phyloP scores from a whole-genome alignment of 352 stramenopile genomes.

The Stephanocyclus meneghinianus region DNA sequence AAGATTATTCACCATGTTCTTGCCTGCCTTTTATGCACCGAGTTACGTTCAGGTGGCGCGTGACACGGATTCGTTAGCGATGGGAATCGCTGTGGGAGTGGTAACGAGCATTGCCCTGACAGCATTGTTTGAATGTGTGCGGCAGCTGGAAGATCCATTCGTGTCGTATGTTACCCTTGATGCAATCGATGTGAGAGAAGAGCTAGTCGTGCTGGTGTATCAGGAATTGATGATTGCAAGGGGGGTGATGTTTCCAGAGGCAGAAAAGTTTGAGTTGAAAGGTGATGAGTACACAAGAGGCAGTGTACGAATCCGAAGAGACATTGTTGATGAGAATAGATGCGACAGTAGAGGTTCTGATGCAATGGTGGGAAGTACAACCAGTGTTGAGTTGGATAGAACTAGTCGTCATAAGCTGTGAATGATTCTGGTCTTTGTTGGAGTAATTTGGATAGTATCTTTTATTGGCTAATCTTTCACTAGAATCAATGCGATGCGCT shows the following conservation, averaged over 20 bases:
- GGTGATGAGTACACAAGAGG: constrained; percentile 9
- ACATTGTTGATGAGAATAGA: background rate
- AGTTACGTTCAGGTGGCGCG: constrained; percentile 55
- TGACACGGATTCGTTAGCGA: constrained; percentile 35
- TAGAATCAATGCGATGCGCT: too few relatives aligned
- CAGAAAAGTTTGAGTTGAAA: constrained; percentile 34
- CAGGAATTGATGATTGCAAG: constrained; percentile 54
- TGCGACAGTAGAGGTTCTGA: background rate
- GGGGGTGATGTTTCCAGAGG: constrained; percentile 53
- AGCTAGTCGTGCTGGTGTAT: constrained; percentile 59
- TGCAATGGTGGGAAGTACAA: background rate
- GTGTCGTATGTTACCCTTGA: constrained; percentile 52
- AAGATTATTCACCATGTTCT: constrained; percentile 51
- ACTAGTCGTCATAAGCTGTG: constrained; percentile 14
- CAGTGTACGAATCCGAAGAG: background rate
- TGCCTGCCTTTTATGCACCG: constrained; percentile 60
- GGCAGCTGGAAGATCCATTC: constrained; percentile 63
- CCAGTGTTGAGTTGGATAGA: constrained; percentile 13
- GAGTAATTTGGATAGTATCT: too few relatives aligned
- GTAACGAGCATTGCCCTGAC: constrained; percentile 53
- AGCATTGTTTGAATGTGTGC: constrained; percentile 59
- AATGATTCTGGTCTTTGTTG: too few relatives aligned
- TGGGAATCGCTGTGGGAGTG: constrained; percentile 48
- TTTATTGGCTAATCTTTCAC: too few relatives aligned
- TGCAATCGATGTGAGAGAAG: constrained; percentile 64